Evolutionary conservation across 805 yeast genomes (phyloP).

Genomic region (Spathaspora boniae): DNA sequence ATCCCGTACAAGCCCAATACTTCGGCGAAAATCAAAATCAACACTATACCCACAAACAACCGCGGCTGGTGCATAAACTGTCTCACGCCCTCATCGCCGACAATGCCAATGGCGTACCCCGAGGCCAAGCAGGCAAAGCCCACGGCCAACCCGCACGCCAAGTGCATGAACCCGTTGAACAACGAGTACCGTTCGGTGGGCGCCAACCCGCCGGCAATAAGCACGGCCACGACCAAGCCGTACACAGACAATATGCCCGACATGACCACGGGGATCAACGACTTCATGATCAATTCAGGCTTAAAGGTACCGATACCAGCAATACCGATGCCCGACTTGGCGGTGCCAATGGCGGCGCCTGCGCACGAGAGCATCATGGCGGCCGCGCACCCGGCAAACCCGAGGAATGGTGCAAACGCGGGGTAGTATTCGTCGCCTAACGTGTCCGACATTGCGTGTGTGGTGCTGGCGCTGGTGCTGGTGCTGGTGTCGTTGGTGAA

Average conservation of each 20-base stretch:
- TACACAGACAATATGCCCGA: conserved; percentile 96
- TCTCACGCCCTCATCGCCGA: conserved; percentile 91
- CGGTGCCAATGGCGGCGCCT: conserved; percentile 99
- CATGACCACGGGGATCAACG: conserved; percentile 96
- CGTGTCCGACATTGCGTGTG: conserved; percentile 16
- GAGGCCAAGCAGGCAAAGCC: conserved; percentile 96
- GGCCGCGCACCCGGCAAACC: conserved; percentile 95
- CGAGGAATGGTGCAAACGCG: conserved; percentile 93
- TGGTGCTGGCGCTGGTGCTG: background rate
- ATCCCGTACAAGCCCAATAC: conserved; percentile 89
- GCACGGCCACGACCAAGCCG: conserved; percentile 93
- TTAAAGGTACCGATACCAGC: conserved; percentile 97
- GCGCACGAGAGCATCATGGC: conserved; percentile 89
- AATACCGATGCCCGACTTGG: conserved; percentile 97
- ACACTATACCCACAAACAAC: conserved; percentile 83
- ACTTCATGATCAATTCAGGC: conserved; percentile 95
- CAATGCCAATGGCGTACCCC: conserved; percentile 94
- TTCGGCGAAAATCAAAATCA: conserved; percentile 87
- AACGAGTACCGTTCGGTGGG: conserved; percentile 79
- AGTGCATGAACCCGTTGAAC: conserved; percentile 96
- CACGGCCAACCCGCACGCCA: conserved; percentile 92
- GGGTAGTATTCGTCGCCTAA: conserved; percentile 68
- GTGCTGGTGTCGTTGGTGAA: background rate
- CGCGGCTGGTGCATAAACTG: conserved; percentile 85
- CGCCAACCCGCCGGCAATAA: conserved; percentile 85